Percentiles rank a stretch among this genome's conserved stretches.
Conservation (phyloP, 306 rosid species). For the Neltuma alba region DNA sequence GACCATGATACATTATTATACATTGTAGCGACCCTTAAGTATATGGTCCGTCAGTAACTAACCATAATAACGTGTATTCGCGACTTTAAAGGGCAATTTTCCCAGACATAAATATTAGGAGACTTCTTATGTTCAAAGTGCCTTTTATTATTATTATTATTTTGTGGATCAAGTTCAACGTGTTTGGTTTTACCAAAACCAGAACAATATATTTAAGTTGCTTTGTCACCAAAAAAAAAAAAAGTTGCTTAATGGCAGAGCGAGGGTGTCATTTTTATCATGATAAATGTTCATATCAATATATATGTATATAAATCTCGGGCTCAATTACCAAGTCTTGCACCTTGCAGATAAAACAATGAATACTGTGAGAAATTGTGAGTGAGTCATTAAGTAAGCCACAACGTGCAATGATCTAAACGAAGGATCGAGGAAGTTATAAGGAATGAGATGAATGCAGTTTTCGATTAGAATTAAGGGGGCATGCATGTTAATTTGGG, state of each 20-base stretch:
- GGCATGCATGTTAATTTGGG: neutral
- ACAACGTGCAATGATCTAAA: neutral
- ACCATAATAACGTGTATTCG: no score
- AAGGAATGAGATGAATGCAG: neutral
- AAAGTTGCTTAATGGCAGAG: no score
- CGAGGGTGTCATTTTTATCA: neutral
- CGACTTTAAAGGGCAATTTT: neutral
- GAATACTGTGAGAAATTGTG: neutral
- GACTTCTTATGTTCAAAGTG: neutral
- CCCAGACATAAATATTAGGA: neutral
- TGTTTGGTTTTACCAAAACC: neutral
- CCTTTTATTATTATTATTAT: no score
- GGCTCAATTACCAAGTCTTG: neutral
- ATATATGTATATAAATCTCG: neutral
- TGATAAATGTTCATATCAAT: neutral
- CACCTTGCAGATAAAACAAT: neutral
- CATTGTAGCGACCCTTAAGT: constrained; percentile 3
- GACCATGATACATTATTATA: neutral
- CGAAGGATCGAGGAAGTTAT: neutral
- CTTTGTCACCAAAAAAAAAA: no score
- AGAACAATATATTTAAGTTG: no score
- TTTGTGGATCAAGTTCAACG: neutral
- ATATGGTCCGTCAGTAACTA: neutral
- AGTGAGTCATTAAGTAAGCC: neutral
- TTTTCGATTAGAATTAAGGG: neutral